Percentiles rank a stretch among this genome's conserved stretches.
Conservation (phyloP, 805 yeast species). For the Candida broadrunensis region DNA sequence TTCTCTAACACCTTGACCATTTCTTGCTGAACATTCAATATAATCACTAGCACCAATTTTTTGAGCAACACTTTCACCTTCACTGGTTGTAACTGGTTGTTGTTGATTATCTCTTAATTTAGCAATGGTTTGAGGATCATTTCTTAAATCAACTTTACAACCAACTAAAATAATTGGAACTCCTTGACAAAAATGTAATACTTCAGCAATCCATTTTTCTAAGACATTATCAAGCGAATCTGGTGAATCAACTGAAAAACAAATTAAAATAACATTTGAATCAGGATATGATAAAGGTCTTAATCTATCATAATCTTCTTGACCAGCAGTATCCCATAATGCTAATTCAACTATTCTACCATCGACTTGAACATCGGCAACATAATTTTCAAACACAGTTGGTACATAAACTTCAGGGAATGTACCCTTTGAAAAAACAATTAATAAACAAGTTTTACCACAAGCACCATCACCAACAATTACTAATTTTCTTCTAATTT, state of each 20-base stretch:
- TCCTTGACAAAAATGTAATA: slow-evolving; percentile 87
- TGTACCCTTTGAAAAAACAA: slow-evolving; percentile 79
- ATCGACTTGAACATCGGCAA: slow-evolving; percentile 78
- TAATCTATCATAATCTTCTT: slow-evolving; percentile 93
- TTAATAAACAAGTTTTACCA: slow-evolving; percentile 89
- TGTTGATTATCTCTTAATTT: slow-evolving; percentile 69
- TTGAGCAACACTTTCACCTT: slow-evolving; percentile 83
- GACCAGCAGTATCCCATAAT: slow-evolving; percentile 98
- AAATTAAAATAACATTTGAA: slow-evolving; percentile 83
- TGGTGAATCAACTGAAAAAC: slow-evolving; percentile 87
- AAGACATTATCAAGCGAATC: slow-evolving; percentile 90
- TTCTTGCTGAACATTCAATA: slow-evolving; percentile 88
- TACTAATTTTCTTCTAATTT: slow-evolving; percentile 74
- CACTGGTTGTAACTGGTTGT: slow-evolving; percentile 74
- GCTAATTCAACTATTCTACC: slow-evolving; percentile 75
- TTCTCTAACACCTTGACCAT: slow-evolving; percentile 86
- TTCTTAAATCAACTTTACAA: slow-evolving; percentile 84
- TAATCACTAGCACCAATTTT: slow-evolving; percentile 84
- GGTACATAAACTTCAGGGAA: slow-evolving; percentile 94
- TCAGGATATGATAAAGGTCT: slow-evolving; percentile 91
- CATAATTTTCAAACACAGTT: slow-evolving; percentile 95
- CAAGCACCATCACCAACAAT: slow-evolving; percentile 97
- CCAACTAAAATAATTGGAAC: slow-evolving; percentile 90
- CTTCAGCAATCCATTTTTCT: slow-evolving; percentile 94
- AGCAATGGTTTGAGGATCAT: slow-evolving; percentile 74